Evolutionary conservation across 75 land plant genomes (phyloP).

Genomic region (Cunninghamia lanceolata): DNA sequence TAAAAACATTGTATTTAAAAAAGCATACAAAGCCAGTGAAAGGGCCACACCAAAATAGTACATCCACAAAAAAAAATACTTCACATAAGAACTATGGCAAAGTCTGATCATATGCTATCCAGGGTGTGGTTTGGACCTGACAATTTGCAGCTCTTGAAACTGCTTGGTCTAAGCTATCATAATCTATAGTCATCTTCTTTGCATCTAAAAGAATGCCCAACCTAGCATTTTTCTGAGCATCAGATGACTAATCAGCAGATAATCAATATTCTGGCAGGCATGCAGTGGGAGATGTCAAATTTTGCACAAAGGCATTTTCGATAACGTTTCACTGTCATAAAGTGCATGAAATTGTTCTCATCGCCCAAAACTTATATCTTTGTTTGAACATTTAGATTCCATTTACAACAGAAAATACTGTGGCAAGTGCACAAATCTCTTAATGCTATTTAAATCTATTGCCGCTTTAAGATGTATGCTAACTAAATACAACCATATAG

Average conservation of each 20-base stretch:
- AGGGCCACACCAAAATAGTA: not conserved
- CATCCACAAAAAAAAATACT: not conserved
- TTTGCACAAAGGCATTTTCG: not conserved
- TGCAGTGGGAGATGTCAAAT: too few species aligned
- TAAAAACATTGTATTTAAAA: not conserved
- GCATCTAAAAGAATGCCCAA: too few species aligned
- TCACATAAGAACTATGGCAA: not conserved
- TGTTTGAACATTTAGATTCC: not conserved
- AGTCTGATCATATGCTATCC: not conserved
- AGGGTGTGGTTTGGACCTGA: not conserved
- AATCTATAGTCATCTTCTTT: too few species aligned
- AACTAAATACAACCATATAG: not conserved
- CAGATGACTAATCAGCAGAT: not conserved
- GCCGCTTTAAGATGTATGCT: not conserved
- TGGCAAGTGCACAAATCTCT: not conserved
- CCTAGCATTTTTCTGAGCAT: too few species aligned
- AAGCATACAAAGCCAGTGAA: not conserved
- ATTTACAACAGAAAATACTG: not conserved
- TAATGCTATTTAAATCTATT: not conserved
- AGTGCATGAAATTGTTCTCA: too few species aligned
- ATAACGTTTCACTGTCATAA: not conserved
- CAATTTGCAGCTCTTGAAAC: not conserved
- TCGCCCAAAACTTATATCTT: too few species aligned
- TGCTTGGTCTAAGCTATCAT: too few species aligned
- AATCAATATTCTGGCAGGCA: not conserved